Evolutionary conservation across 441 rosid genomes (phyloP).

Genomic region (Biscutella laevigata): DNA sequence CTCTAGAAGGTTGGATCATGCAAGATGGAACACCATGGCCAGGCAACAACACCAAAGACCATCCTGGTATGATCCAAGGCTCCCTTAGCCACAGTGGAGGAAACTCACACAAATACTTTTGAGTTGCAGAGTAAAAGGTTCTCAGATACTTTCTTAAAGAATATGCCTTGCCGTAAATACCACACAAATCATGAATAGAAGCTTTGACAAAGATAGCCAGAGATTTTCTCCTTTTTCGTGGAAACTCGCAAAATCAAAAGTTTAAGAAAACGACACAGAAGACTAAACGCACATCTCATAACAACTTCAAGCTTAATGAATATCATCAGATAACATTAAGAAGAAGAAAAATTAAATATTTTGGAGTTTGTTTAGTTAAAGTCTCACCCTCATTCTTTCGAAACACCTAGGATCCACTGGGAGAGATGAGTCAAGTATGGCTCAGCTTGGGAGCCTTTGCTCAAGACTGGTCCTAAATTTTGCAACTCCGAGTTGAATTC

Average conservation of each 20-base stretch:
- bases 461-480: conserved; percentile 72
- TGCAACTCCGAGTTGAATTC: conserved; percentile 83
- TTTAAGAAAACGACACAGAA: background rate
- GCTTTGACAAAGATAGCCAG: background rate
- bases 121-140: background rate
- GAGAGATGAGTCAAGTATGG: conserved; percentile 95
- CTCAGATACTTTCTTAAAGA: background rate
- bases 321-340: background rate
- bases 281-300: background rate
- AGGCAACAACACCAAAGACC: conserved; percentile 90
- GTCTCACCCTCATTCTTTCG: conserved; percentile 31
- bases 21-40: conserved; percentile 99
- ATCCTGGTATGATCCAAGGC: conserved; percentile 94
- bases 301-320: conserved; percentile 6
- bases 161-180: background rate
- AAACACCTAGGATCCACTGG: conserved; percentile 79
- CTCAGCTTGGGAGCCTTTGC: conserved; percentile 80
- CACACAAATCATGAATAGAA: conserved; percentile 2
- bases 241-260: conserved; percentile 6
- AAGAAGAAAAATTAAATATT: background rate
- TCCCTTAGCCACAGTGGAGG: conserved; percentile 59
- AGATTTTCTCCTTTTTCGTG: background rate
- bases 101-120: background rate
- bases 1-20: conserved; percentile 89
- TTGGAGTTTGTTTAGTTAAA: conserved; percentile 6